These are phyloP conservation scores for Cystofilobasidium bisporidii DNA, from an alignment of 768 basidiomycete genomes.

Conservation along the genomic window DNA sequence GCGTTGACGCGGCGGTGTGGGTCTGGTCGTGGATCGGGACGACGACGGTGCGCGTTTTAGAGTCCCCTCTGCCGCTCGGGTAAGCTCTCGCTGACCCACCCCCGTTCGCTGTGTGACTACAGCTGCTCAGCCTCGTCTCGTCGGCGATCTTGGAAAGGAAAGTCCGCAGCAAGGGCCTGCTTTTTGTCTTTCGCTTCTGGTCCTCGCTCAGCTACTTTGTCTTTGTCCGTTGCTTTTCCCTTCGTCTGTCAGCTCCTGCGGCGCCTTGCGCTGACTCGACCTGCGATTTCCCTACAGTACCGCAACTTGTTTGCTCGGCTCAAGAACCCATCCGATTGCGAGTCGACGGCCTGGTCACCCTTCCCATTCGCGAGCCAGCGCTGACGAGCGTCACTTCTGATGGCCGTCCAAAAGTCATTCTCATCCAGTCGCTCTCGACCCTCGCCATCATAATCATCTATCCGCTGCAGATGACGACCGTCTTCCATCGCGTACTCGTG, in stretches of 20 bases:
- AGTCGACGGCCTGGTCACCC: conserved; percentile 23
- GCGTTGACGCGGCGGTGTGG: conserved; percentile 43
- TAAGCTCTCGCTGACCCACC: too few relatives aligned
- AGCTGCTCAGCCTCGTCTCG: conserved; percentile 37
- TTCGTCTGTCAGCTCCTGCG: not conserved
- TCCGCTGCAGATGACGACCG: conserved; percentile 42
- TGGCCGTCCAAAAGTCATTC: conserved; percentile 26
- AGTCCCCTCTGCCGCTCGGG: too few relatives aligned
- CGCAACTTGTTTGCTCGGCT: conserved; percentile 25
- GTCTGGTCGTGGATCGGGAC: conserved; percentile 43
- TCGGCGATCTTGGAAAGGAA: conserved; percentile 41
- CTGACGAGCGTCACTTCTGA: conserved; percentile 40
- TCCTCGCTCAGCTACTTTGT: conserved; percentile 11
- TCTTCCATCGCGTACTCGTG: conserved; percentile 38
- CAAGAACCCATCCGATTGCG: conserved; percentile 14
- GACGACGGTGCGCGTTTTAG: conserved; percentile 28
- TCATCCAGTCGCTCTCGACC: conserved; percentile 37
- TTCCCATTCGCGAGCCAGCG: conserved; percentile 4
- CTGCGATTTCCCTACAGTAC: too few relatives aligned
- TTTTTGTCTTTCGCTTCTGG: conserved; percentile 40
- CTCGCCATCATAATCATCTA: conserved; percentile 41
- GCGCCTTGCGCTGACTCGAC: not conserved
- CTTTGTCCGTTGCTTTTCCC: not conserved
- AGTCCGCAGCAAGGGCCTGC: conserved; percentile 41
- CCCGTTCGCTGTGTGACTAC: conserved; percentile 32